Base-by-base conservation (phyloP, 2,329 filamentous ascomycete species). In the Pseudogymnoascus sp. region DNA sequence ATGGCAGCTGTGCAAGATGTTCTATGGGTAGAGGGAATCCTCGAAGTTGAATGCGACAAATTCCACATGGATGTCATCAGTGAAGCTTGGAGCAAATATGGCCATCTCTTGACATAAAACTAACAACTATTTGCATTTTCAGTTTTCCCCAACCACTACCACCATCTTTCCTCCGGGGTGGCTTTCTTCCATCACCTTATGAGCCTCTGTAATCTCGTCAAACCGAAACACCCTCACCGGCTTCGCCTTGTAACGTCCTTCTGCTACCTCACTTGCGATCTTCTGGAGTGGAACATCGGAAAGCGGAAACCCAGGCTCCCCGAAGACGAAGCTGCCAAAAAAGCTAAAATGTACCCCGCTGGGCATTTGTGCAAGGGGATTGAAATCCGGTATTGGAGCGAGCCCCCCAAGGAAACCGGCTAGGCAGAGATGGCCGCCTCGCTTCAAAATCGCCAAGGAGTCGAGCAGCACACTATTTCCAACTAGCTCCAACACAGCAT, bases 351-450 rank as follows among this genome's bases (percentile, higher is more conserved):
- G 63, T 3, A 66, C 63, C 9, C 63, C 64, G 15, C 61, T 64
- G 4, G 60, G 58, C 39, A 64, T 60, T 24, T 65, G 63, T 15
- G 59, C 24, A 3, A 65, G 15, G n/a, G 64, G 64, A 33, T 65
- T 64, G 57, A 65, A 65, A 10, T 64, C 64, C 10, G 11, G 40
- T 31, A 62, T 62, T 21, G 41, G 41, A 31, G 29, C 64, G 8
- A 68, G 64, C 0, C 66, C 67, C 7, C 67, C 67, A 2, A 68
- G 59, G 8, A 58, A 68, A 1, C 66, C 66, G 21, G 64, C 66
- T 2, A 63, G 44, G 33, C 59, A 66, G 2, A 68, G 21, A 8
- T 62, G 61, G 10, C 66, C 64, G 1, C 66, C 65, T 15, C 60
- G 62, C 9, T 50, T 41, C 2, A 61, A 29, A 21, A 66, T 61